These are phyloP conservation scores for Saprolegnia parasitica DNA, from an alignment of 352 stramenopile genomes.

Conservation along the genomic window DNA sequence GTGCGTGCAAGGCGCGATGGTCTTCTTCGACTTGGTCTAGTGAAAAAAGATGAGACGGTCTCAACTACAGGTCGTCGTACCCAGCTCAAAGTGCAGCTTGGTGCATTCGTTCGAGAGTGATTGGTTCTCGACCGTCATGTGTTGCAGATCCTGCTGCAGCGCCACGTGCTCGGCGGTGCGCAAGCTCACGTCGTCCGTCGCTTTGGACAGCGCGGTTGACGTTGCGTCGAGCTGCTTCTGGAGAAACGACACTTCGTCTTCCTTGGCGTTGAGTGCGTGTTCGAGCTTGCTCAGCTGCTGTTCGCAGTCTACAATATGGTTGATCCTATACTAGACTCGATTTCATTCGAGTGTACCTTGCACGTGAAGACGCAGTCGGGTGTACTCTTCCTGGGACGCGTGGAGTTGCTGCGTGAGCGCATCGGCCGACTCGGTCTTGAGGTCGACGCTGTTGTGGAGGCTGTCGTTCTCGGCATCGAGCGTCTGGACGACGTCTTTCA, in stretches of 20 bases:
- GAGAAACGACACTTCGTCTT: conserved; percentile 44
- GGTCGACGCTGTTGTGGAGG: conserved; percentile 62
- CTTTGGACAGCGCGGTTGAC: background rate
- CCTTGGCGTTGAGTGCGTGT: conserved; percentile 50
- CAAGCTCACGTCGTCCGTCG: conserved; percentile 37
- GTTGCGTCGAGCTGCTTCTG: conserved; percentile 32
- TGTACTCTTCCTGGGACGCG: background rate
- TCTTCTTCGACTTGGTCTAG: conserved; percentile 36
- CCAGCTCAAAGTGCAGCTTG: conserved; percentile 41
- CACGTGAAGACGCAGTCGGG: conserved; percentile 1
- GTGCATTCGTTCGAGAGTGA: conserved; percentile 76
- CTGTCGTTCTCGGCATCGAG: conserved; percentile 71
- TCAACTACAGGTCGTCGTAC: background rate
- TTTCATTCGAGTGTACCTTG: background rate
- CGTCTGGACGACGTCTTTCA: conserved; percentile 64
- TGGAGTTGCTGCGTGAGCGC: conserved; percentile 35
- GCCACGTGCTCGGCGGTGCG: conserved; percentile 56
- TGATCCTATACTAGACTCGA: background rate
- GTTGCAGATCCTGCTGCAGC: conserved; percentile 73
- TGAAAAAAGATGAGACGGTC: conserved; percentile 16
- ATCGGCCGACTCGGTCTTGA: conserved; percentile 65
- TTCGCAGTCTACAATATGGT: conserved; percentile 2
- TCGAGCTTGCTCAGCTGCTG: conserved; percentile 35
- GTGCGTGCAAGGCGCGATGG: conserved; percentile 52
- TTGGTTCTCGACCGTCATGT: conserved; percentile 86